phyloP scores from a whole-genome alignment of 495 filamentous ascomycete species.

The Talaromyces liani region DNA sequence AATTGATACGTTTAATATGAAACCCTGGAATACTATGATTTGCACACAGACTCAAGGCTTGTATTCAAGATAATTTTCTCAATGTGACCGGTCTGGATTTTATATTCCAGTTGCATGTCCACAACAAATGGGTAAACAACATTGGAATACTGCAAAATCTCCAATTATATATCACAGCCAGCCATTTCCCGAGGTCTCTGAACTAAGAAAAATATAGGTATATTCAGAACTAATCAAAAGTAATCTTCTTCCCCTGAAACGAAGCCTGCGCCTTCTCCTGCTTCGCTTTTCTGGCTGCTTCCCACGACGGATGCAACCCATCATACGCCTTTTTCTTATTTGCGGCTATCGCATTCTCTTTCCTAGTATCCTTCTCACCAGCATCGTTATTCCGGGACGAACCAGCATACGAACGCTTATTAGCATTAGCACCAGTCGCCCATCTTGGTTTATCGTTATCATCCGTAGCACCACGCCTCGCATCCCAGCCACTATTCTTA shows the following conservation, averaged over 20 bases:
- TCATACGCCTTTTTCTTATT: slow-evolving; percentile 37
- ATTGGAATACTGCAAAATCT: no score
- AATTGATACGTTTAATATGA: background rate
- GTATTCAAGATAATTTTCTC: no score
- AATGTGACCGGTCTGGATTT: no score
- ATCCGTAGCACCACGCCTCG: slow-evolving; percentile 33
- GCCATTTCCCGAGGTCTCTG: no score
- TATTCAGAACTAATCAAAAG: slow-evolving; percentile 59
- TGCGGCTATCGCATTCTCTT: slow-evolving; percentile 7
- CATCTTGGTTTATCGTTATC: slow-evolving; percentile 14
- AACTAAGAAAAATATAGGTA: background rate
- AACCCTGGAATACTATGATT: no score
- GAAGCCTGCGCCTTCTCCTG: slow-evolving; percentile 50
- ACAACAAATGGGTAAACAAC: no score
- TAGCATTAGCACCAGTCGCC: background rate
- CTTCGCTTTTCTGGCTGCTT: slow-evolving; percentile 80
- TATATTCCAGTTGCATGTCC: no score
- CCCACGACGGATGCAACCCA: slow-evolving; percentile 86
- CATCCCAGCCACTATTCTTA: slow-evolving; percentile 44
- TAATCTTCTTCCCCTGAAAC: slow-evolving; percentile 84
- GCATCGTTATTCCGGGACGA: slow-evolving; percentile 11
- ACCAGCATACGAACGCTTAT: slow-evolving; percentile 14
- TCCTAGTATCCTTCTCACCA: slow-evolving; percentile 7
- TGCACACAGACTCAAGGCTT: no score
- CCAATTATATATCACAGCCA: no score